phyloP scores from a whole-genome alignment of 768 basidiomycete genomes.

The Mycena belliarum region DNA sequence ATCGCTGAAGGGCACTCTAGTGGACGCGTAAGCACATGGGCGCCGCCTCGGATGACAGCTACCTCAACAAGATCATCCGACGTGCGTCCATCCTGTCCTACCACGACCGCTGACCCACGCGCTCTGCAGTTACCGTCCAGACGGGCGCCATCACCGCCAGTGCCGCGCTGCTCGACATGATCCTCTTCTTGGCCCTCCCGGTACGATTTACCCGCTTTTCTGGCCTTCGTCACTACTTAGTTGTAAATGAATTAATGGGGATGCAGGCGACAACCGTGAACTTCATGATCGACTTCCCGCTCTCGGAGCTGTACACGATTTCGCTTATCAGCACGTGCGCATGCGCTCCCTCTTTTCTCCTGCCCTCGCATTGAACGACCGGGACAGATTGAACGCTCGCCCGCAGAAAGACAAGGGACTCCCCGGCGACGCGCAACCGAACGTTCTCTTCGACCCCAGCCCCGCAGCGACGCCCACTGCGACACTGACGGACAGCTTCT shows the following conservation, averaged over 20 bases:
- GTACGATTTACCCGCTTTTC: background rate
- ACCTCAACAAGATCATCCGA: background rate
- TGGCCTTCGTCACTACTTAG: background rate
- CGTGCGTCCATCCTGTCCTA: background rate
- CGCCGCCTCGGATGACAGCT: conserved; percentile 1
- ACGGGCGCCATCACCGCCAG: conserved; percentile 2
- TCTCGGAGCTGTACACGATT: conserved; percentile 34
- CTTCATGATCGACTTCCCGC: conserved; percentile 30
- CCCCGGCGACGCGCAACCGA: background rate
- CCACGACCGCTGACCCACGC: too few relatives aligned
- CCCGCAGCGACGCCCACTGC: background rate
- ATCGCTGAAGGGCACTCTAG: background rate
- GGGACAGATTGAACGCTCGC: conserved; percentile 3
- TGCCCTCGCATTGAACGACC: background rate
- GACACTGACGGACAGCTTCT: too few relatives aligned
- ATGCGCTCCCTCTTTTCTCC: background rate
- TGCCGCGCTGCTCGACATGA: conserved; percentile 7
- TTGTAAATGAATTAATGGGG: too few relatives aligned
- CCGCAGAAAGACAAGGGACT: background rate
- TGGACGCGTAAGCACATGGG: background rate
- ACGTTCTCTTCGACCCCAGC: conserved; percentile 11
- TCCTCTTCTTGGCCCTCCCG: background rate
- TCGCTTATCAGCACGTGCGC: conserved; percentile 26
- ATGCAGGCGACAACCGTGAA: conserved; percentile 3
- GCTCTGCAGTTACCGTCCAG: conserved; percentile 1